These are phyloP conservation scores for Hericium coralloides DNA, from an alignment of 768 basidiomycete genomes.

Conservation along the genomic window DNA sequence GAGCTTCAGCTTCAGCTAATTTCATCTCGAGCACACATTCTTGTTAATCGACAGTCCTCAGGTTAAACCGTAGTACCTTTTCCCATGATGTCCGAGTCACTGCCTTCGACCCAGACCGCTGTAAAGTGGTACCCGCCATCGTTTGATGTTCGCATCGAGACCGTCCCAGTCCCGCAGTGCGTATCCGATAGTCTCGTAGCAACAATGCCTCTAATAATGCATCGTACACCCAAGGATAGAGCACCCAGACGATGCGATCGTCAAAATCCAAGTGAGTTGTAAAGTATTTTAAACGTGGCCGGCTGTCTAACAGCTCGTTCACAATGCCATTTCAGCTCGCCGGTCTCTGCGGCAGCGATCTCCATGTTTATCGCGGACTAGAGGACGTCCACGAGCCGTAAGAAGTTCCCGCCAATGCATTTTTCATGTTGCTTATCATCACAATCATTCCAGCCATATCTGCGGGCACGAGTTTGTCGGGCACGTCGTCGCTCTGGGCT, in stretches of 20 bases:
- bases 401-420: not conserved
- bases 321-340: conserved; percentile 35
- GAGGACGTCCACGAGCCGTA: conserved; percentile 43
- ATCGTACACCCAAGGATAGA: conserved; percentile 37
- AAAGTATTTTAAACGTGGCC: not conserved
- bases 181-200: not conserved
- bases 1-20: no score
- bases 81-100: not conserved
- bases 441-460: conserved; percentile 35
- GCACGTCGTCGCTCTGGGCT: conserved; percentile 57
- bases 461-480: conserved; percentile 78
- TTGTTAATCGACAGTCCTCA: no score
- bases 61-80: no score
- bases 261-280: conserved; percentile 54
- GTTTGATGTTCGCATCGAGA: conserved; percentile 64
- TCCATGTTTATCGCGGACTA: conserved; percentile 67
- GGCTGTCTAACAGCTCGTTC: not conserved
- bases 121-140: conserved; percentile 61
- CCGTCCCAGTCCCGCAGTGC: conserved; percentile 35
- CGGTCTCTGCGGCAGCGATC: conserved; percentile 65
- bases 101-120: conserved; percentile 25
- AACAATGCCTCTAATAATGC: not conserved
- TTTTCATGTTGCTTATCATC: no score
- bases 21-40: no score
- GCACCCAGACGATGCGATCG: conserved; percentile 69